These are phyloP conservation scores for Penicillium coprophilum DNA, from an alignment of 495 filamentous ascomycete genomes.

Conservation along the genomic window DNA sequence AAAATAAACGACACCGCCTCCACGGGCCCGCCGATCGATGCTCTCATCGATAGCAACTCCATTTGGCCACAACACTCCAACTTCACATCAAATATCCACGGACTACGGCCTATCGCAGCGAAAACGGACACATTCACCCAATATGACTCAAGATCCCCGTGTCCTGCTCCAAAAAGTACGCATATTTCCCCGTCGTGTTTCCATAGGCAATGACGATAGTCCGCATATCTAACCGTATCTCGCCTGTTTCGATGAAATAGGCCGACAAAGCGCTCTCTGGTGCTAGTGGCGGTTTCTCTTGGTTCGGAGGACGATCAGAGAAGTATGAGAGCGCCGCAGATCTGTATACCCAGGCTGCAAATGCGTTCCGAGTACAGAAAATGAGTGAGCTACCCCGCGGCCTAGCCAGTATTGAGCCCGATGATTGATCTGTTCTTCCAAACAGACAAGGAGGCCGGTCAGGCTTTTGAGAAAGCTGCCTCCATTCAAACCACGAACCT, in stretches of 20 bases:
- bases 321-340: slow-evolving; percentile 84
- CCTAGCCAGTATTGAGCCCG: slow-evolving; percentile 3
- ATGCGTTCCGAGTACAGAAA: slow-evolving; percentile 74
- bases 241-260: slow-evolving; percentile 42
- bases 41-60: slow-evolving; percentile 23
- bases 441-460: slow-evolving; percentile 75
- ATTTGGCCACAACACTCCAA: slow-evolving; percentile 12
- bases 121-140: slow-evolving; percentile 16
- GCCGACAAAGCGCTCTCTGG: slow-evolving; percentile 73
- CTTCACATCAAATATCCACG: slow-evolving; percentile 8
- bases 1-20: slow-evolving; percentile 26
- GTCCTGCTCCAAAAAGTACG: slow-evolving; percentile 58
- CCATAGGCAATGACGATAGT: slow-evolving; percentile 30
- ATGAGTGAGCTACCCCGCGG: slow-evolving; percentile 50
- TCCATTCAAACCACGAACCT: slow-evolving; percentile 70
- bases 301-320: slow-evolving; percentile 77
- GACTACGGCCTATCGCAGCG: slow-evolving; percentile 7
- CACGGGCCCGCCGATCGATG: slow-evolving; percentile 28
- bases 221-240: slow-evolving; percentile 31
- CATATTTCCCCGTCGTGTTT: slow-evolving; percentile 16
- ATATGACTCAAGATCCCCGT: slow-evolving; percentile 55
- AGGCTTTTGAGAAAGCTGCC: slow-evolving; percentile 77
- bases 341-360: slow-evolving; percentile 76
- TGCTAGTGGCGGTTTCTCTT: slow-evolving; percentile 69
- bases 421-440: not conserved